phyloP scores from a whole-genome alignment of 2,329 filamentous ascomycete species.

The Cephalotrichum gorgonifer region DNA sequence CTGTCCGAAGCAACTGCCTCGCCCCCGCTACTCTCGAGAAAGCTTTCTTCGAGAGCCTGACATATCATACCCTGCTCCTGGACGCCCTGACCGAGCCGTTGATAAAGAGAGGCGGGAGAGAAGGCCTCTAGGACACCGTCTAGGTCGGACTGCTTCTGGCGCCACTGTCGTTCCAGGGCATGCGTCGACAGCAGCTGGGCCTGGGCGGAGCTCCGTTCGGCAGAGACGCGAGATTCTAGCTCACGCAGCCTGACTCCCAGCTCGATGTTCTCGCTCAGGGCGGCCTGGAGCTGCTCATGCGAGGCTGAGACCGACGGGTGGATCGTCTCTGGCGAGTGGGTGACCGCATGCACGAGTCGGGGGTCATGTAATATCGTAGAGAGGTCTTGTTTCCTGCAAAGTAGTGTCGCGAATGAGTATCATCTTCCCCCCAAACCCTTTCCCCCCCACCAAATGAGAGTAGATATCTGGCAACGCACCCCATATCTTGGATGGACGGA shows the following conservation, averaged over 20 bases:
- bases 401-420: slow-evolving; percentile 10
- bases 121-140: slow-evolving; percentile 77
- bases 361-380: slow-evolving; percentile 56
- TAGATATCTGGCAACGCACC: slow-evolving; percentile 46
- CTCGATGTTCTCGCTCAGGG: slow-evolving; percentile 61
- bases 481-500: slow-evolving; percentile 65
- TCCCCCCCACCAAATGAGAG: too few relatives aligned
- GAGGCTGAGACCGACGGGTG: slow-evolving; percentile 64
- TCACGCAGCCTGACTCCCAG: slow-evolving; percentile 54
- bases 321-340: slow-evolving; percentile 52
- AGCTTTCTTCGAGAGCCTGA: slow-evolving; percentile 81
- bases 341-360: slow-evolving; percentile 61
- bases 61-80: slow-evolving; percentile 77
- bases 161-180: slow-evolving; percentile 86
- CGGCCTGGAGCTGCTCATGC: slow-evolving; percentile 50
- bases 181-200: slow-evolving; percentile 74
- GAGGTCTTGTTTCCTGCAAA: slow-evolving; percentile 63
- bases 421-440: too few relatives aligned
- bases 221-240: slow-evolving; percentile 45
- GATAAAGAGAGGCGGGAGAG: slow-evolving; percentile 77
- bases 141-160: slow-evolving; percentile 79
- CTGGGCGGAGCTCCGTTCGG: slow-evolving; percentile 61
- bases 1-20: slow-evolving; percentile 54
- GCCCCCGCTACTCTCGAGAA: slow-evolving; percentile 52
- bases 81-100: slow-evolving; percentile 64